These are phyloP conservation scores for Trypanosoma platydactyli DNA, from an alignment of 208 protist species.

Conservation along the genomic window DNA sequence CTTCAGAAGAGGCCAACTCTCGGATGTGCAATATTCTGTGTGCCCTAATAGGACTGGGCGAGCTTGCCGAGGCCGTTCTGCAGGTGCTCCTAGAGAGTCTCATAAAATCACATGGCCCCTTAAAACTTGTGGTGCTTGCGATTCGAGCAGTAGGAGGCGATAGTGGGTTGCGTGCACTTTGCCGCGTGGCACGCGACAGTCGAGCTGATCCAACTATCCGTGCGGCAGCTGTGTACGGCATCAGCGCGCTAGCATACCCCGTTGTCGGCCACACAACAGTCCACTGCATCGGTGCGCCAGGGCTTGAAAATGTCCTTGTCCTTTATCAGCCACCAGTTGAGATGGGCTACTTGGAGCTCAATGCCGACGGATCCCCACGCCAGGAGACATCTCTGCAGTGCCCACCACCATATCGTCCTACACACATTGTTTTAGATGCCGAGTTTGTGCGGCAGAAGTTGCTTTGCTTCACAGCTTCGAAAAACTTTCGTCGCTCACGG, in stretches of 20 bases:
- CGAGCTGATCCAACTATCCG: conserved; percentile 6
- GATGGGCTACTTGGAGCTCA: conserved; percentile 13
- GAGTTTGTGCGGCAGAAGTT: conserved; percentile 36
- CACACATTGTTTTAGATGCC: conserved; percentile 49
- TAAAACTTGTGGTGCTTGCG: conserved; percentile 52
- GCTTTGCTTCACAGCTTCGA: conserved; percentile 28
- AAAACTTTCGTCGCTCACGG: conserved; percentile 5
- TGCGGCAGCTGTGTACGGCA: conserved; percentile 38
- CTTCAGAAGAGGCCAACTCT: neutral
- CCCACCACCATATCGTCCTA: conserved; percentile 47
- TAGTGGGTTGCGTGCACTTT: conserved; percentile 27
- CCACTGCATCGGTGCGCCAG: conserved; percentile 30
- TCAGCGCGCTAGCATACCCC: conserved; percentile 40
- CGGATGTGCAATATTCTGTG: conserved; percentile 39
- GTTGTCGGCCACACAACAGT: conserved; percentile 65
- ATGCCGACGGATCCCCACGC: neutral
- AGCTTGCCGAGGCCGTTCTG: conserved; percentile 30
- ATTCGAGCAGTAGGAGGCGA: conserved; percentile 55
- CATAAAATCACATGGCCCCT: conserved; percentile 12
- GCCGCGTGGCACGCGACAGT: conserved; percentile 12
- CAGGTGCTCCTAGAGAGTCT: conserved; percentile 48
- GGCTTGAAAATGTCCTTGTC: conserved; percentile 3
- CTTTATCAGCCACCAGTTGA: conserved; percentile 28
- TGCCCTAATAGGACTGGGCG: conserved; percentile 58
- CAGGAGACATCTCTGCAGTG: conserved; percentile 31